phyloP scores from a whole-genome alignment of 2,329 filamentous ascomycete species.

The Aspergillus pseudoglaucus region DNA sequence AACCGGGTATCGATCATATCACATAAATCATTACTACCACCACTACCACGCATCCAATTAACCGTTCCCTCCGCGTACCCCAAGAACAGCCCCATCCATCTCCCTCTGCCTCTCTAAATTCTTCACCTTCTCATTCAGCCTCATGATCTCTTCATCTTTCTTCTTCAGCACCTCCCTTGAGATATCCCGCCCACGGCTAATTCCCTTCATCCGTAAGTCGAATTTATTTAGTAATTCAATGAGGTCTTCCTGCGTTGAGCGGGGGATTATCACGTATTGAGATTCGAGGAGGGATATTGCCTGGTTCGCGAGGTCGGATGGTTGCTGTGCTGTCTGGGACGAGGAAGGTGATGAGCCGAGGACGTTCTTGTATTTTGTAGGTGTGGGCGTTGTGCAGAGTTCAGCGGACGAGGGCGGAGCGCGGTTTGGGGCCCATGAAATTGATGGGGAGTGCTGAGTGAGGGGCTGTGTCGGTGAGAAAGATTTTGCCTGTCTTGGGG shows the following conservation, averaged over 20 bases:
- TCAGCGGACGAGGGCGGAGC: background rate
- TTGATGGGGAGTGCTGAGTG: background rate
- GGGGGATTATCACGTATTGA: constrained; percentile 27
- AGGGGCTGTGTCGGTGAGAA: too few species aligned
- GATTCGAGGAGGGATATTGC: constrained; percentile 29
- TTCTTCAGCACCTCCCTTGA: constrained; percentile 55
- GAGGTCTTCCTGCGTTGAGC: constrained; percentile 29
- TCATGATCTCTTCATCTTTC: constrained; percentile 58
- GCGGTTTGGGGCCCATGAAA: background rate
- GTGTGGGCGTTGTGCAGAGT: background rate
- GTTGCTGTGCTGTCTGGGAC: background rate
- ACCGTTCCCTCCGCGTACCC: too few species aligned
- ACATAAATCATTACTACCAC: too few species aligned
- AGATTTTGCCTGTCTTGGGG: background rate
- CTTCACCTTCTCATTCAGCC: constrained; percentile 61
- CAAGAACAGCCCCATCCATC: constrained; percentile 41
- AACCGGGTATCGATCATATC: background rate
- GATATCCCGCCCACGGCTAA: constrained; percentile 60
- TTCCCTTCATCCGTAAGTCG: constrained; percentile 53
- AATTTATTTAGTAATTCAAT: constrained; percentile 48
- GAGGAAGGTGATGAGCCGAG: background rate
- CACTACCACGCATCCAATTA: too few species aligned
- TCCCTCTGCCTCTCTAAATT: constrained; percentile 51
- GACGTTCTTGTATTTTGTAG: background rate
- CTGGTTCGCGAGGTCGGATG: constrained; percentile 6